A percentile compares a stretch with the other conserved stretches of the same genome.
Evolutionary conservation across 2,329 filamentous ascomycete genomes (phyloP).

Genomic region (Hypoxylon sp.): DNA sequence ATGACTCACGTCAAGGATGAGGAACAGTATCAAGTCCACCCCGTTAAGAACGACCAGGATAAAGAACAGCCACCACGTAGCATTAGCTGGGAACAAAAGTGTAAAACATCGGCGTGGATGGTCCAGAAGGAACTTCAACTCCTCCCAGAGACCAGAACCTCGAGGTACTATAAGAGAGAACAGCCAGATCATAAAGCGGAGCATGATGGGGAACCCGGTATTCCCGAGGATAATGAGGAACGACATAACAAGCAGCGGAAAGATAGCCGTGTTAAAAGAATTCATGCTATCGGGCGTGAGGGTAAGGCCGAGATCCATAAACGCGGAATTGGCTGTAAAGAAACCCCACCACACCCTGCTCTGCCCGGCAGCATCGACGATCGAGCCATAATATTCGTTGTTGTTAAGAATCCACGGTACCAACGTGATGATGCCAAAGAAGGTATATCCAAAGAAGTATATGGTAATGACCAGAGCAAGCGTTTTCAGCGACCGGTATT

Average conservation of each 20-base stretch:
- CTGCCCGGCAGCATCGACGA: slow-evolving; percentile 72
- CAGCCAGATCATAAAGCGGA: slow-evolving; percentile 92
- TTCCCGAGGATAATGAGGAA: slow-evolving; percentile 96
- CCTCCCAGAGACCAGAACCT: slow-evolving; percentile 83
- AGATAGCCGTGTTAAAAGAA: slow-evolving; percentile 82
- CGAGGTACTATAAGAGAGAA: slow-evolving; percentile 73
- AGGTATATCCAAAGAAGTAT: slow-evolving; percentile 87
- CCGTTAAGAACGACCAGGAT: slow-evolving; percentile 85
- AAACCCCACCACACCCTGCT: slow-evolving; percentile 89
- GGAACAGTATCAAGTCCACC: slow-evolving; percentile 89
- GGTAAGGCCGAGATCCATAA: slow-evolving; percentile 95
- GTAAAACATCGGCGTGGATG: slow-evolving; percentile 98
- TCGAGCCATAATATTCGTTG: slow-evolving; percentile 68
- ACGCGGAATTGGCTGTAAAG: slow-evolving; percentile 87
- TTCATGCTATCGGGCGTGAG: slow-evolving; percentile 94
- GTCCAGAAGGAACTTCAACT: slow-evolving; percentile 89
- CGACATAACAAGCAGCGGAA: slow-evolving; percentile 79
- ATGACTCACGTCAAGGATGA: slow-evolving; percentile 83
- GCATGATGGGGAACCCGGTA: slow-evolving; percentile 93
- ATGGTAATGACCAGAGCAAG: slow-evolving; percentile 79
- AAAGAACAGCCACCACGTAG: slow-evolving; percentile 96
- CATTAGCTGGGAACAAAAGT: slow-evolving; percentile 86
- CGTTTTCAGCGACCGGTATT: slow-evolving; percentile 92
- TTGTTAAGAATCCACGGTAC: slow-evolving; percentile 82
- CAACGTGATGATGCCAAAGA: slow-evolving; percentile 79